Evolutionary conservation across 1,284 basidiomycete species (phyloP), one percentile per base, ranked within the genome.

Genomic region (Tilletia setariae): DNA sequence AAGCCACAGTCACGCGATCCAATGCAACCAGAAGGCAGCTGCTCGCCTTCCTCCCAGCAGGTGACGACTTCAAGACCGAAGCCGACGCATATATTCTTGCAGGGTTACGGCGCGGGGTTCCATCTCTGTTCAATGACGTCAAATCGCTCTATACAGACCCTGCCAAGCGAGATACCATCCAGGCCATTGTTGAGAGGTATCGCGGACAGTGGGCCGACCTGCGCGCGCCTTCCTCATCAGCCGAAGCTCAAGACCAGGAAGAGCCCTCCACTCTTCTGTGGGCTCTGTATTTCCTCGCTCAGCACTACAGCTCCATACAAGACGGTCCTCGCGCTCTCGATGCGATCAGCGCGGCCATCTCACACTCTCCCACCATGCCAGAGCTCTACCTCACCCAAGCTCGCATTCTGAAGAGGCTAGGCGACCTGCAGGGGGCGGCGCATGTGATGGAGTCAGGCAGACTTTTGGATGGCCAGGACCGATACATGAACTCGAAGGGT

Each of bases 221-320:
- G n/a, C 19, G 28, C 15, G 21, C n/a, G 2, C 42, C 62, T n/a
- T 15, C 35, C 40, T 63, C 62, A 19, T 63, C 62, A 19, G 30
- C 40, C 43, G 42, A 21, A 32, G 64, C 56, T n/a, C 73, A 69
- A 19, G 83, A 23, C 72, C 84, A 56, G 7, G 84, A 87, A 47
- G 89, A 93, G 28, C 94, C 95, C 0, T 90, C 93, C 1, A 89
- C 89, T 8, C 91, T 95, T 75, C 87, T 98, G 23, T 99, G 96
- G 95, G 89, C 91, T 3, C 88, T 98, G 66, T 98, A 97, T 85
- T 97, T 91, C 86, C 89, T 97, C 61, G 90, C 93, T 0, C 92
- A 97, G 73, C 94, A 97, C 83, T 87, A 95, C 78, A 91, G 93
- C 0, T 72, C 76, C 87, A 78, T 75, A 30, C 83, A 83, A 8